Evolutionary conservation across 83 land plant genomes (phyloP).

Genomic region (Larix sibirica): DNA sequence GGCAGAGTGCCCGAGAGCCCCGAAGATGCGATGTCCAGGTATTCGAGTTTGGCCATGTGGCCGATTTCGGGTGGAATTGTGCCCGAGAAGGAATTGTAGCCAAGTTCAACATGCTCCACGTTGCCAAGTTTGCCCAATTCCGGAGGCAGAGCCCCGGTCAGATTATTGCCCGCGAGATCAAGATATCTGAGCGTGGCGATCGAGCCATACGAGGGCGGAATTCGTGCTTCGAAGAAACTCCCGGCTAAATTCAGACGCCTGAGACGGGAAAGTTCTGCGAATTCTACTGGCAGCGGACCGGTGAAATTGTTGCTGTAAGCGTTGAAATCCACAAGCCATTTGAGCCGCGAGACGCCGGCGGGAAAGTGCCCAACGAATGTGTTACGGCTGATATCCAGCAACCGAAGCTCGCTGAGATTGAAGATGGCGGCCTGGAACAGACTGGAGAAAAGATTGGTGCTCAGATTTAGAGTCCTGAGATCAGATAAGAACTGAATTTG

Average conservation of each 20-base stretch:
- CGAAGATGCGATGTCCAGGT: constrained; percentile 52
- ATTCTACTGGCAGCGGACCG: constrained; percentile 57
- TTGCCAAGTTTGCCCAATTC: constrained; percentile 39
- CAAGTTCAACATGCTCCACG: constrained; percentile 47
- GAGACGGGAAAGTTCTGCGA: constrained; percentile 34
- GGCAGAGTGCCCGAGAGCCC: constrained; percentile 47
- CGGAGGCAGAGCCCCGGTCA: constrained; percentile 56
- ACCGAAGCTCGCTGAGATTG: constrained; percentile 30
- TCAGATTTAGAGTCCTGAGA: constrained; percentile 48
- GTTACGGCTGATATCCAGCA: constrained; percentile 57
- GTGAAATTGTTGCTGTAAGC: constrained; percentile 63
- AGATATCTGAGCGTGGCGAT: constrained; percentile 43
- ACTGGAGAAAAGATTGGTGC: constrained; percentile 40
- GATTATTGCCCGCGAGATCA: constrained; percentile 53
- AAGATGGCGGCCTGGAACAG: constrained; percentile 37
- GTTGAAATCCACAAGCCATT: constrained; percentile 54
- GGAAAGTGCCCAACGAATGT: constrained; percentile 41
- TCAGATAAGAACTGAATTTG: constrained; percentile 35
- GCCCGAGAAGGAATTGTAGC: constrained; percentile 53
- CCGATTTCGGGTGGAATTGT: constrained; percentile 80
- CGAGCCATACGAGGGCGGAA: constrained; percentile 51
- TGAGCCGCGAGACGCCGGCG: constrained; percentile 8
- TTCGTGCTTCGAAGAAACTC: constrained; percentile 65
- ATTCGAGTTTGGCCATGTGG: constrained; percentile 20
- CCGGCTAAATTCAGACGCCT: constrained; percentile 65